Evolutionary conservation across 768 basidiomycete species (phyloP).

Genomic region (Suillus weaverae): DNA sequence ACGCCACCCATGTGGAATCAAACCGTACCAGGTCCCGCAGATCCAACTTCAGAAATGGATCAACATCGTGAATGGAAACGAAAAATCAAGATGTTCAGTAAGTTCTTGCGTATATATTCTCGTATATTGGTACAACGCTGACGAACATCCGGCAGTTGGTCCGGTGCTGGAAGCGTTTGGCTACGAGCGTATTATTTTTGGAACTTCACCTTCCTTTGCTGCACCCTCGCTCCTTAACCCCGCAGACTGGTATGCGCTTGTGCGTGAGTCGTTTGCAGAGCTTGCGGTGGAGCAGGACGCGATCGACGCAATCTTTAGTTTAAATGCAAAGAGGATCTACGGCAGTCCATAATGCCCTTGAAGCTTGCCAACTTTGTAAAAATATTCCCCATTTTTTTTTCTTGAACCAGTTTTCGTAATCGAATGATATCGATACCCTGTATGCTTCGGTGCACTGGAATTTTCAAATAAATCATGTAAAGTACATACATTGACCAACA

Average conservation of each 20-base stretch:
- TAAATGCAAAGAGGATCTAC: constrained; percentile 49
- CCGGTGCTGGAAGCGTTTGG: constrained; percentile 87
- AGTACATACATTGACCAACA: not conserved
- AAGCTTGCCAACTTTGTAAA: not conserved
- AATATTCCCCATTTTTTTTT: not conserved
- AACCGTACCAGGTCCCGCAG: constrained; percentile 31
- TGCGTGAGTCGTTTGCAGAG: constrained; percentile 76
- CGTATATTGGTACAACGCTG: not conserved
- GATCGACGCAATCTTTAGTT: constrained; percentile 70
- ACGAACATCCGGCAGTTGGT: constrained; percentile 49
- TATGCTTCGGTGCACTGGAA: not conserved
- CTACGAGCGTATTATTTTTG: constrained; percentile 79
- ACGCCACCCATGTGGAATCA: constrained; percentile 75
- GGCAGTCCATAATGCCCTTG: constrained; percentile 18
- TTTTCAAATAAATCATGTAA: not conserved
- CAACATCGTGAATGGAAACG: constrained; percentile 65
- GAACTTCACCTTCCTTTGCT: constrained; percentile 66
- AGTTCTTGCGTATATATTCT: constrained; percentile 37
- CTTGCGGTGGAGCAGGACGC: constrained; percentile 76
- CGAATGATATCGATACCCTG: not conserved
- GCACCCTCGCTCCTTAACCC: constrained; percentile 49
- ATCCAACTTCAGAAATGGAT: constrained; percentile 49
- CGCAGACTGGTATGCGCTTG: constrained; percentile 79
- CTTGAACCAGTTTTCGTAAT: not conserved
- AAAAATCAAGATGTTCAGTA: constrained; percentile 83